phyloP scores from a whole-genome alignment of 2,329 filamentous ascomycete genomes.

The Trichoderma gracile region DNA sequence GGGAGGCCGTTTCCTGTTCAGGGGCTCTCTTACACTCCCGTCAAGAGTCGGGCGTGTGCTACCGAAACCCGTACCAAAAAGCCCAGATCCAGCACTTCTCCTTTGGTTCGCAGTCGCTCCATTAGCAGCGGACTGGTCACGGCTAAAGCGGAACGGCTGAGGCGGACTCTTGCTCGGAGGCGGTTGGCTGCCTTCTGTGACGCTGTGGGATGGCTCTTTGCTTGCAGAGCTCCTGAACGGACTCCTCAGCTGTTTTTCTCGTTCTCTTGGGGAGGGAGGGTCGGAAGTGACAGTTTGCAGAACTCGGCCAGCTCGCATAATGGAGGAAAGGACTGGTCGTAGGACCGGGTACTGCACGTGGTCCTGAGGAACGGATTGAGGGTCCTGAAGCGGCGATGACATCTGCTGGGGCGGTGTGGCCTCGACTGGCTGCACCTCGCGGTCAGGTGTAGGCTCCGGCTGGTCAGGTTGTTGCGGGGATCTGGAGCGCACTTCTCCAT shows the following conservation, averaged over 20 bases:
- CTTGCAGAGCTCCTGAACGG: constrained; percentile 52
- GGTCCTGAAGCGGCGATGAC: constrained; percentile 42
- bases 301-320: constrained; percentile 58
- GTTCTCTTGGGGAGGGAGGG: constrained; percentile 55
- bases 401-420: constrained; percentile 42
- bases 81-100: background rate
- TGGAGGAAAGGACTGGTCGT: constrained; percentile 55
- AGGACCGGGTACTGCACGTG: constrained; percentile 34
- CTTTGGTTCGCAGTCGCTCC: constrained; percentile 34
- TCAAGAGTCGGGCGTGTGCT: constrained; percentile 33
- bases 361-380: constrained; percentile 37
- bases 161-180: constrained; percentile 38
- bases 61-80: background rate
- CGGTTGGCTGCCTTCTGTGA: constrained; percentile 33
- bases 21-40: constrained; percentile 31
- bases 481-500: constrained; percentile 27
- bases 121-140: constrained; percentile 25
- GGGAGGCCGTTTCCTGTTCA: constrained; percentile 13
- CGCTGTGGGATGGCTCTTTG: constrained; percentile 39
- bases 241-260: constrained; percentile 55
- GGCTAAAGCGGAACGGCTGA: constrained; percentile 28
- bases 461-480: constrained; percentile 17
- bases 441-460: constrained; percentile 22
- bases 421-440: constrained; percentile 31
- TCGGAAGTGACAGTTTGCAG: constrained; percentile 61